phyloP scores from a whole-genome alignment of 345 rosid species.

The Microcos paniculata region DNA sequence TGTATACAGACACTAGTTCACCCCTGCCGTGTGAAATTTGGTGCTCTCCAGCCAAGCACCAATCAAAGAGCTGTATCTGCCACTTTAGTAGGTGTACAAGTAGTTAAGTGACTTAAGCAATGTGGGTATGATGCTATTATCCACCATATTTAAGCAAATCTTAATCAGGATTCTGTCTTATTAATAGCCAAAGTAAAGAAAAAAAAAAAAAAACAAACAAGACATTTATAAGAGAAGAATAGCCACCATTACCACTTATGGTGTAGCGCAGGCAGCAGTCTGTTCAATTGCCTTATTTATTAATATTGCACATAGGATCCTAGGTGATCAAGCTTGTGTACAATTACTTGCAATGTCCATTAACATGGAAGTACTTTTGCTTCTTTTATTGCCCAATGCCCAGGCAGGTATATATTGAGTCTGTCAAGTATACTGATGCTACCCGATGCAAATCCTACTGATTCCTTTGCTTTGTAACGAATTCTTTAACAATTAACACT shows the following conservation, averaged over 20 bases:
- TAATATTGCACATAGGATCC: too few relatives aligned
- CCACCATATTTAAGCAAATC: constrained; percentile 9
- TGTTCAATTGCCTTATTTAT: neutral
- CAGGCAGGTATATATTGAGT: too few relatives aligned
- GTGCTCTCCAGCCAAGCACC: constrained; percentile 16
- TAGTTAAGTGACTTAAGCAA: neutral
- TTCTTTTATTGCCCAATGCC: too few relatives aligned
- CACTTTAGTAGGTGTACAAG: neutral
- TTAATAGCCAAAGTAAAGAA: neutral
- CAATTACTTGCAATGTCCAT: too few relatives aligned
- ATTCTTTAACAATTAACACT: too few relatives aligned
- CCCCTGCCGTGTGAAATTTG: neutral
- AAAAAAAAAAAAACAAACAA: neutral
- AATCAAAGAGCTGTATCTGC: neutral
- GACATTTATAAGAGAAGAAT: neutral
- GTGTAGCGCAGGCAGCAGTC: neutral
- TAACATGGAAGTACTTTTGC: too few relatives aligned
- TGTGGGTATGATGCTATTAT: neutral
- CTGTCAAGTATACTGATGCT: too few relatives aligned
- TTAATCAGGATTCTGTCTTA: neutral
- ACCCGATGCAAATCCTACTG: too few relatives aligned
- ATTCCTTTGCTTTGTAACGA: too few relatives aligned
- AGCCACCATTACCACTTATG: too few relatives aligned
- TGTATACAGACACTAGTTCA: neutral
- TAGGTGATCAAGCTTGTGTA: too few relatives aligned